Evolutionary conservation across 768 basidiomycete species (phyloP).

Genomic region (Dentipellis sp.): DNA sequence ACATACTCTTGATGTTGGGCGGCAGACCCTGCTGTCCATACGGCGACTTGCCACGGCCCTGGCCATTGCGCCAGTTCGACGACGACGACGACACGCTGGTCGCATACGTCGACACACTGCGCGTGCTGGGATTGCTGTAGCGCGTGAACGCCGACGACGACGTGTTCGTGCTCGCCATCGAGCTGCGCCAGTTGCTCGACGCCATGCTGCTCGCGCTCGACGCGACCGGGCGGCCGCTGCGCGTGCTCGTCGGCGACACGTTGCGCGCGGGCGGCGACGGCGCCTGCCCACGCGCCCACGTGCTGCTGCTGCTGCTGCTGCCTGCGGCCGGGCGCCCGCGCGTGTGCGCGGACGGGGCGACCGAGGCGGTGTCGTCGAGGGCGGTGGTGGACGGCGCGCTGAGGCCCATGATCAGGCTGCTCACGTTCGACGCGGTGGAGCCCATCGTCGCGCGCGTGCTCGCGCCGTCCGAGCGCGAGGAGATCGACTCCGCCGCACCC

Average conservation of each 20-base stretch:
- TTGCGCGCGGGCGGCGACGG: slow-evolving; percentile 9
- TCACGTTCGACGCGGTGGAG: slow-evolving; percentile 72
- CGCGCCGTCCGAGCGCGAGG: slow-evolving; percentile 3
- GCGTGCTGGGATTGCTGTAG: slow-evolving; percentile 60
- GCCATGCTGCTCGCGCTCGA: slow-evolving; percentile 56
- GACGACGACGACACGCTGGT: slow-evolving; percentile 75
- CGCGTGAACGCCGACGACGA: slow-evolving; percentile 68
- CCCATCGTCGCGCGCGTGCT: slow-evolving; percentile 17
- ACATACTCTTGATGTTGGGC: slow-evolving; percentile 75
- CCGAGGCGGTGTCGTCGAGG: slow-evolving; percentile 9
- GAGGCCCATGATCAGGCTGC: slow-evolving; percentile 64
- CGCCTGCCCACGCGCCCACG: not conserved
- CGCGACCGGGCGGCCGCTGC: slow-evolving; percentile 40
- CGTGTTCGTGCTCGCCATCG: slow-evolving; percentile 61
- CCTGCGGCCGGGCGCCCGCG: not conserved
- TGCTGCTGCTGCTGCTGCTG: not conserved
- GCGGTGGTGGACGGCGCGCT: slow-evolving; percentile 30
- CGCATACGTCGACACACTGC: slow-evolving; percentile 72
- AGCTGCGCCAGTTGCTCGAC: slow-evolving; percentile 73
- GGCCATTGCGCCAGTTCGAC: slow-evolving; percentile 60
- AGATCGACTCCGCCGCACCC: slow-evolving; percentile 9
- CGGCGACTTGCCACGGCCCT: slow-evolving; percentile 4
- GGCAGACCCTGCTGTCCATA: slow-evolving; percentile 15
- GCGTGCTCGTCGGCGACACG: slow-evolving; percentile 47
- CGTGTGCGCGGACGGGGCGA: slow-evolving; percentile 6